Base-by-base conservation (phyloP, 2,329 filamentous ascomycete genomes). In the Ophiosphaerella herpotricha region DNA sequence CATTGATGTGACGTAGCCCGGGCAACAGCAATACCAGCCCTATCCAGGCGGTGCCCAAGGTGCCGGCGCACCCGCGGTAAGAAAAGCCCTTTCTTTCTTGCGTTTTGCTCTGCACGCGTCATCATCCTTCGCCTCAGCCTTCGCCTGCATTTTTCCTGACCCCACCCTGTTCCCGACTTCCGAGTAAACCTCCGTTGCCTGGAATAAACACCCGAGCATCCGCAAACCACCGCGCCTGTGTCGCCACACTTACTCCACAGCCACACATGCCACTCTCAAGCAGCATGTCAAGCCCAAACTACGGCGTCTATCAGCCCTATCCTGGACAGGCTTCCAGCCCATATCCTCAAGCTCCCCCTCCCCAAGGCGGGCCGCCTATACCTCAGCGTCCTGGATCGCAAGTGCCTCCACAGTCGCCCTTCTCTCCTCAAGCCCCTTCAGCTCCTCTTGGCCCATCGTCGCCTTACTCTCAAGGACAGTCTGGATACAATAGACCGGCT, bases 21-120 rank as follows among this genome's bases (percentile, higher is more conserved):
- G 75, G 43, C 77, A 80, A 60, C 73, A 70, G 53, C 75, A 78
- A 64, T 84, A 85, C 72, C 81, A 84, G 74, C 78, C 82, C 58
- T 85, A 81, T 67, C 78, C 77, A 61, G 78, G 77, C 53, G 62
- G 64, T 55, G 83, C 80, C 66, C 77, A 75, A 56, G 78, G 76
- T 61, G 68, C 71, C 62, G 63, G 65, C 54, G 62, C 66, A 63
- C 63, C 62, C 62, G 66, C 40, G 40, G 71, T 72, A 71, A 73
- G 70, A 57, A 64, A 59, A 58, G 54, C 54, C 55, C 53, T 63
- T 59, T 55, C 46, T 57, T 58, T 41, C 34, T 50, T 54, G 55
- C 66, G 48, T 55, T 64, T 55, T 66, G 60, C 66, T 62, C 24
- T 41, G 45, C 39, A 31, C 23, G 68, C 69, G 61, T 70, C 67